phyloP scores from a whole-genome alignment of 2,329 filamentous ascomycete species.

The Phialophora chinensis region DNA sequence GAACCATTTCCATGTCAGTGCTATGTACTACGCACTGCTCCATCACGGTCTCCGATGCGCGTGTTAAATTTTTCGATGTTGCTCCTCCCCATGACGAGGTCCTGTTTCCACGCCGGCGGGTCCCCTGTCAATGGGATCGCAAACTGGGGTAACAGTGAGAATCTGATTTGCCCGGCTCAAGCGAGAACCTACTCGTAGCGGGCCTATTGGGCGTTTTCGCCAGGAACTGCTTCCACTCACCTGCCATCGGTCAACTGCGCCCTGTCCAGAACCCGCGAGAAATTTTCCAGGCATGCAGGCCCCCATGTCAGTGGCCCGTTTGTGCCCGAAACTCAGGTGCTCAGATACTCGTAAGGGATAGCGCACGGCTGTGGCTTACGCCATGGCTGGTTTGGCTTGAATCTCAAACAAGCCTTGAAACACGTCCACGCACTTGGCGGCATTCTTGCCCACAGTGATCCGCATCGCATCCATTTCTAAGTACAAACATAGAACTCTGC shows the following conservation, averaged over 20 bases:
- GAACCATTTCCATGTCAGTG: not conserved
- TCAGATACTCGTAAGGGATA: not conserved
- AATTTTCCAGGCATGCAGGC: slow-evolving; percentile 5
- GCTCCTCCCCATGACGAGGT: not conserved
- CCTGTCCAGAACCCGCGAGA: not conserved
- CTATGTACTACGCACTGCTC: slow-evolving; percentile 3
- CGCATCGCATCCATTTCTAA: not conserved
- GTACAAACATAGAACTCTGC: not conserved
- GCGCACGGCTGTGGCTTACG: slow-evolving; percentile 21
- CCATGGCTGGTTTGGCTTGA: slow-evolving; percentile 24
- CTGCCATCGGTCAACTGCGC: not conserved
- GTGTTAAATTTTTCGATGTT: not conserved
- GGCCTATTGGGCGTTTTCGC: not conserved
- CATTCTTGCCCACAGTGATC: slow-evolving; percentile 10
- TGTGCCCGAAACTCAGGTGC: not conserved
- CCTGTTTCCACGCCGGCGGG: not conserved
- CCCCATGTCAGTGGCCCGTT: slow-evolving; percentile 4
- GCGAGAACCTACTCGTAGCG: not conserved
- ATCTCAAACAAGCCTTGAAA: slow-evolving; percentile 32
- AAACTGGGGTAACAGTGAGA: slow-evolving; percentile 6
- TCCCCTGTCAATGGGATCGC: not conserved
- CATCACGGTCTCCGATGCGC: not conserved
- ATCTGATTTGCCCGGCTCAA: slow-evolving; percentile 2
- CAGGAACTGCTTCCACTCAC: slow-evolving; percentile 1
- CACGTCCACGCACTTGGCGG: slow-evolving; percentile 19